Evolutionary conservation across 495 filamentous ascomycete genomes (phyloP), one percentile per base, ranked within the genome.

Genomic region (Chlorociboria aeruginascens): DNA sequence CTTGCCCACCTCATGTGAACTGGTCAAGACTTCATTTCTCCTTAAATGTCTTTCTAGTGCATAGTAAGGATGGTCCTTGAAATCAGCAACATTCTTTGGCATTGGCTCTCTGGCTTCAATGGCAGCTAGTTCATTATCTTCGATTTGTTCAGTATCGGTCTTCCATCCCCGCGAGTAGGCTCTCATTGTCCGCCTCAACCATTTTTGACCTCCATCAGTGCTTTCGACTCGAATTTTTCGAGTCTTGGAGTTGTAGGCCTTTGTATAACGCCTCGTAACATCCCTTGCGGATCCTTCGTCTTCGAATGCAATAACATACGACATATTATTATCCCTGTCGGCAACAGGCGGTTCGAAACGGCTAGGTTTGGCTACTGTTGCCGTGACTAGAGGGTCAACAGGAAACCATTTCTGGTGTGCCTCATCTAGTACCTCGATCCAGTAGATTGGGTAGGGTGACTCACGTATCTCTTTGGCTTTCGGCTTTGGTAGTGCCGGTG

Each of bases 21-120:
- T 72, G 10, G 92, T 72, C 3, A 78, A 58, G 9, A 88, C 81
- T 64, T 99, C 85, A 55, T 92, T 81, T 14, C 80, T 72, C 41
- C 76, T 79, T n/a, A 99, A 65, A 66, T 97, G 89, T 38, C 93
- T 72, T 54, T 95, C 84, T 0, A 99, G 72, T 1, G 85, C 89
- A 57, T 89, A 96, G 39, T 86, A 65, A 0, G 93, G 93, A 63
- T 99, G 92, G 55, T 85, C 80, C 60, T 94, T 95, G 65, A 96
- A 93, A 57, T 97, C 90, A 38, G 80, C 76, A 13, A 96, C 77
- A 53, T 89, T 95, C 38, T 79, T 76, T 6, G 92, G 92, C 80
- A 99, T 89, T 4, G 84, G 83, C 58, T 99, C 92, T 9, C 71
- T 68, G 0, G 79, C 77, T 48, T 86, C 81, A 49, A 74, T 77